Base-by-base conservation (phyloP, 345 rosid genomes). In the Cochlearia excelsa region DNA sequence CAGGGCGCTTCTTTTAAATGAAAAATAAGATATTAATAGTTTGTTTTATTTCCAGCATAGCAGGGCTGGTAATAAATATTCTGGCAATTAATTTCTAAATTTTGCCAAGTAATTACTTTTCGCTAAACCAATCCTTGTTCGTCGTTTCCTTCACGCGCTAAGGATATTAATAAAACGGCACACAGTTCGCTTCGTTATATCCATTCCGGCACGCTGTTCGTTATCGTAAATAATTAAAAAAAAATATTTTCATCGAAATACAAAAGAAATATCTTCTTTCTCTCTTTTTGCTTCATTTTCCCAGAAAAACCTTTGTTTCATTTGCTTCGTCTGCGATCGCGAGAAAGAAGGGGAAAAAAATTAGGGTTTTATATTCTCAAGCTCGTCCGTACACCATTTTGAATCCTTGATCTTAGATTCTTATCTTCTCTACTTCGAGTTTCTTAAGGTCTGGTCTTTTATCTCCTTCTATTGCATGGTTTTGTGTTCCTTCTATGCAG, bases 241-340 rank as follows among this genome's bases (percentile, higher is more conserved):
- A 16, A 16, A 16, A 16, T 16, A 0, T 16, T 3, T 5, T 37
- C 40, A 37, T 37, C 6, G 40, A 37, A 37, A 39, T 8, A 39
- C 43, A 37, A 64, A 56, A 57, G 69, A 63, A 63, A 38, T 57
- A 64, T 64, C 70, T 71, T 65, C 54, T 55, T 61, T 37, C 40
- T 37, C 37, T 34, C 51, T 35, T 61, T 70, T 63, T 70, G 35
- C 48, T 59, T 70, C 54, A 63, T 70, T 70, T 57, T 44, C 74
- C 69, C 63, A 69, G 63, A 63, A 70, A 33, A 33, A 5, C 35
- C 69, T 46, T 62, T 48, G 63, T 49, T 62, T 56, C 61, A 41
- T 69, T 37, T 51, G 68, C 59, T 70, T 63, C 42, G 54, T 51
- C 44, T 70, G 65, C 65, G 69, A 70, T 63, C 74, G 74, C 69